Base-by-base conservation (phyloP, 2,329 filamentous ascomycete species). In the Lecanicillium sp. region DNA sequence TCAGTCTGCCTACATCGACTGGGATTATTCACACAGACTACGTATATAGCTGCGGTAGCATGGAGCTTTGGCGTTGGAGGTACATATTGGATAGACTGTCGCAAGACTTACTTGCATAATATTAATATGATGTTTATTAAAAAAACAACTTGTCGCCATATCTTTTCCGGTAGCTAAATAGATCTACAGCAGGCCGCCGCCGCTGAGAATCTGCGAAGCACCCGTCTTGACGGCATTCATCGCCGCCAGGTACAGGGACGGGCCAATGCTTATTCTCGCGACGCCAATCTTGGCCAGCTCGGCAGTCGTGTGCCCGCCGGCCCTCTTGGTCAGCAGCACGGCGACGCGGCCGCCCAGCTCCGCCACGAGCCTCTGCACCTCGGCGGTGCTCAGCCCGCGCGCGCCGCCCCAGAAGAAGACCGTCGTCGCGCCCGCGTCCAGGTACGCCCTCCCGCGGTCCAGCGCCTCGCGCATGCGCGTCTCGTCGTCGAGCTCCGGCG, bases 371-470 rank as follows among this genome's bases (percentile, higher is more conserved):
- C 56, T 60, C 57, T 65, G 58, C 2, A 79, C 68, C 59, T 79
- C 77, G 0, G 64, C 67, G 11, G 60, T 65, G 11, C 64, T 64
- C 11, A 78, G 56, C 33, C 76, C 61, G 12, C 68, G 58, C 29
- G 64, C 55, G 2, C 66, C 76, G 12, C 79, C 79, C 78, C 77
- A 83, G 44, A 81, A 77, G 62, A 82, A 83, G 0, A 79, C 69
- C 1, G 74, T 81, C 11, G 70, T 75, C 0, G 79, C 80, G 0
- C 79, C 80, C 2, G 77, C 77, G 0, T 67, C 71, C 3, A 83
- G 63, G 57, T 76, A 83, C n/a, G 71, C 72, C 49, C 70, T 73
- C 0, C 78, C 80, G 1, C 81, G 66, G 40, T 62, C 58, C 38
- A 83, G 66, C 2, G 72, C 77, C 40, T 81, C 74, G 2, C 66